A percentile compares a stretch with the other conserved stretches of the same genome.
These are phyloP conservation scores for Paxillus rubicundulus DNA, from an alignment of 768 basidiomycete species.

Conservation along the genomic window DNA sequence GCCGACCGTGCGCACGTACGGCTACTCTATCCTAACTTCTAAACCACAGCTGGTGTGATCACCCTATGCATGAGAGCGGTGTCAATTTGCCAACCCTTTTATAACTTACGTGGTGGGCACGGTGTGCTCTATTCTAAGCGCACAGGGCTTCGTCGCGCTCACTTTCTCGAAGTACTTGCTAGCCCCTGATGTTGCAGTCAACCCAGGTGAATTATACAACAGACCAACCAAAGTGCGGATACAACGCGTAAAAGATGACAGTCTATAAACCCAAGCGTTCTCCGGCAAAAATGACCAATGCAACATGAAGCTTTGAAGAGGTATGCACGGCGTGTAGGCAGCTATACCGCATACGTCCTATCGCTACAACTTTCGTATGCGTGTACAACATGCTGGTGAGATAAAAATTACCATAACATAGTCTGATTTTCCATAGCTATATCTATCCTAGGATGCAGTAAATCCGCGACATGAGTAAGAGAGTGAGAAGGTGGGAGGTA, in stretches of 20 bases:
- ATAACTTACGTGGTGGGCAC: too few species aligned
- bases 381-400: conserved; percentile 3
- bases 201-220: neutral
- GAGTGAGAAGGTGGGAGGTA: neutral
- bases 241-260: neutral
- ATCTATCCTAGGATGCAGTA: conserved; percentile 17
- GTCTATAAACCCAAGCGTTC: conserved; percentile 6
- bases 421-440: conserved; percentile 21
- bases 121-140: too few species aligned
- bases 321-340: neutral
- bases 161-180: too few species aligned
- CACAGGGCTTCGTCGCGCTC: too few species aligned
- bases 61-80: too few species aligned
- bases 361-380: neutral
- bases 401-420: conserved; percentile 13
- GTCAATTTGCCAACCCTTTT: too few species aligned
- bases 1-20: too few species aligned
- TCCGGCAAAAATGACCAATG: conserved; percentile 12
- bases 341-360: neutral
- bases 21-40: too few species aligned
- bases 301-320: neutral
- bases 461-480: conserved; percentile 10
- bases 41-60: too few species aligned
- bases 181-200: too few species aligned
- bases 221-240: neutral